Conservation (phyloP, 352 stramenopile genomes). For the Blastocystis sp. region DNA sequence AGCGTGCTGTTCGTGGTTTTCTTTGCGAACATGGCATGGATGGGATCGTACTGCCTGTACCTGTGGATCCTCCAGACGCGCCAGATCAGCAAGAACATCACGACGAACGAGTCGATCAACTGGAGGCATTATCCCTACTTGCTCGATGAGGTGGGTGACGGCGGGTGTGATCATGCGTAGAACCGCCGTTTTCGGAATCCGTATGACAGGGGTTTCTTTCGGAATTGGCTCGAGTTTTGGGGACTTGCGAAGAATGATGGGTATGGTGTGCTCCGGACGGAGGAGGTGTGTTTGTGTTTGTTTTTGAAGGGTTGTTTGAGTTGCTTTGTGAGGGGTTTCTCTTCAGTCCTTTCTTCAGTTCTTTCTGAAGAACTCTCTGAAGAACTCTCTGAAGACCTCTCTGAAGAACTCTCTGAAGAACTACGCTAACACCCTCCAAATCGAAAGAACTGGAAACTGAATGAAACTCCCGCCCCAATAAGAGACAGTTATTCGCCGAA, state of each 20-base stretch:
- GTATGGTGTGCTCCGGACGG: constrained; percentile 31
- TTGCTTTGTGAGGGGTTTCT: too few relatives aligned
- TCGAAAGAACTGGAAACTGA: background rate
- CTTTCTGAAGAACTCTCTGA: too few relatives aligned
- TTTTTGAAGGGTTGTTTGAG: too few relatives aligned
- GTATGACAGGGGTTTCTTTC: constrained; percentile 66
- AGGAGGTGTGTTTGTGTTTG: constrained; percentile 38
- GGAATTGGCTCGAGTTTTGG: constrained; percentile 74
- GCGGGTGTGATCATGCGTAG: background rate
- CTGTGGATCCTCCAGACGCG: constrained; percentile 26
- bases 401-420: too few relatives aligned
- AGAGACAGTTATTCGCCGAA: background rate
- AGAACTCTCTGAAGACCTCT: too few relatives aligned
- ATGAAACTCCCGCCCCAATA: background rate
- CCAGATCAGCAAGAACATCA: constrained; percentile 69
- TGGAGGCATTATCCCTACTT: constrained; percentile 74
- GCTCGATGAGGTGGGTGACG: constrained; percentile 26
- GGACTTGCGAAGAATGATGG: constrained; percentile 38
- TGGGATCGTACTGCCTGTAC: constrained; percentile 59
- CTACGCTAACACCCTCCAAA: too few relatives aligned
- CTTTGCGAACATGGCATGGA: constrained; percentile 58
- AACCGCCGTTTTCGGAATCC: constrained; percentile 66
- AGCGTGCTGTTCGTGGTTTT: constrained; percentile 18
- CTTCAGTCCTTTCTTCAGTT: too few relatives aligned
- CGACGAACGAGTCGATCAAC: constrained; percentile 72